Conservation (phyloP, 1,284 basidiomycete species). For the Cryptococcus wingfieldii region DNA sequence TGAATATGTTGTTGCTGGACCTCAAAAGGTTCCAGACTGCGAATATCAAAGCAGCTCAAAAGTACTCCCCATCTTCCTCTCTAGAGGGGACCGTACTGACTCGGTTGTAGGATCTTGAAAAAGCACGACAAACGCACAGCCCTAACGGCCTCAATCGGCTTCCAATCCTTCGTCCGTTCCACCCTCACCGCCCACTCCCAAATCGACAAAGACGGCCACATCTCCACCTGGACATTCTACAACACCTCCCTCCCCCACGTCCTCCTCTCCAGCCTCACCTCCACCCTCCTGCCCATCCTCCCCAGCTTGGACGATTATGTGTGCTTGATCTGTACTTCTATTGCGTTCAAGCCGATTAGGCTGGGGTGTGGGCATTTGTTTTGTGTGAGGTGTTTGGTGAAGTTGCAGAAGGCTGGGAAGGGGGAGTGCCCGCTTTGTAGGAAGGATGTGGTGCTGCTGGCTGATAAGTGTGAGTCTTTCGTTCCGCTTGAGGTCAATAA, state of each 20-base stretch:
- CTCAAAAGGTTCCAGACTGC: slow-evolving; percentile 84
- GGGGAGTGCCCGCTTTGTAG: slow-evolving; percentile 84
- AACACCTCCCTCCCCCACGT: slow-evolving; percentile 65
- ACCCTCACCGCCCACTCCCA: slow-evolving; percentile 32
- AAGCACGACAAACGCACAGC: slow-evolving; percentile 82
- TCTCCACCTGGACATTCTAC: slow-evolving; percentile 50
- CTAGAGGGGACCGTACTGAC: background rate
- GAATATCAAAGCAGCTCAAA: slow-evolving; percentile 81
- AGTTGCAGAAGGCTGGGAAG: slow-evolving; percentile 83
- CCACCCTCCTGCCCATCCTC: slow-evolving; percentile 67
- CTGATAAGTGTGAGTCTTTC: slow-evolving; percentile 62
- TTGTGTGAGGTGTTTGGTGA: slow-evolving; percentile 85
- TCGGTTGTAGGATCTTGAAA: slow-evolving; percentile 63
- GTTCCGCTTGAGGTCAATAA: background rate
- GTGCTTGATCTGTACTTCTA: slow-evolving; percentile 67
- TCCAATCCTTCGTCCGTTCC: slow-evolving; percentile 47
- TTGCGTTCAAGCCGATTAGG: slow-evolving; percentile 85
- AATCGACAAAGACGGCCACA: slow-evolving; percentile 34
- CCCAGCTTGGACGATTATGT: slow-evolving; percentile 63
- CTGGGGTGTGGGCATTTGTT: slow-evolving; percentile 84
- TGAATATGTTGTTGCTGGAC: slow-evolving; percentile 78
- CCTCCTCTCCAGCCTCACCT: slow-evolving; percentile 78
- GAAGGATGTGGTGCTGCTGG: slow-evolving; percentile 66
- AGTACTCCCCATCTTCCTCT: slow-evolving; percentile 43
- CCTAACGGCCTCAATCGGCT: slow-evolving; percentile 52